Conservation (phyloP, 495 filamentous ascomycete genomes). For the Tuber aestivum region DNA sequence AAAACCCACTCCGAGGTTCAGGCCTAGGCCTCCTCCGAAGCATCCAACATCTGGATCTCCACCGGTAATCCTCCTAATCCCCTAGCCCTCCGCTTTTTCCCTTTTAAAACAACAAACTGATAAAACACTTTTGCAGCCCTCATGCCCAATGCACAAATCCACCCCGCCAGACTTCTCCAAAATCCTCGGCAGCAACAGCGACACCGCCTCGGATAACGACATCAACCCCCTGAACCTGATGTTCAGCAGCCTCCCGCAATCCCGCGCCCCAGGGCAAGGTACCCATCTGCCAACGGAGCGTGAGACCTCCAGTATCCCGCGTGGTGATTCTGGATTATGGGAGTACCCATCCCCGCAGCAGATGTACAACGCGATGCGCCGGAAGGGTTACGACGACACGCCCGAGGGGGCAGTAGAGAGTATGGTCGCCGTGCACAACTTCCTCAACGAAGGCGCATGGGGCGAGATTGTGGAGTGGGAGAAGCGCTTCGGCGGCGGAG, state of each 20-base stretch:
- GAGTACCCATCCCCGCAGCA: slow-evolving; percentile 97
- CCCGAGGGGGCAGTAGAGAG: slow-evolving; percentile 87
- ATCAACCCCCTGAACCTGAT: slow-evolving; percentile 96
- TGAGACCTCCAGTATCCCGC: slow-evolving; percentile 78
- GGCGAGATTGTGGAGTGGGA: slow-evolving; percentile 90
- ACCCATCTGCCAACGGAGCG: slow-evolving; percentile 67
- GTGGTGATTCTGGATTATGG: slow-evolving; percentile 71
- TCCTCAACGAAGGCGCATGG: slow-evolving; percentile 96
- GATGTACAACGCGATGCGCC: slow-evolving; percentile 96
- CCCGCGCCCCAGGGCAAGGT: slow-evolving; percentile 64
- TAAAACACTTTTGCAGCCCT: slow-evolving; percentile 52
- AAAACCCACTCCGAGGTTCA: slow-evolving; percentile 44
- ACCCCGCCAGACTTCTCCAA: slow-evolving; percentile 46
- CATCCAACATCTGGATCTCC: slow-evolving; percentile 47
- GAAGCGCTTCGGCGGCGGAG: slow-evolving; percentile 58
- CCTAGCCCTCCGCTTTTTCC: not conserved
- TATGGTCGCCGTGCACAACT: slow-evolving; percentile 98
- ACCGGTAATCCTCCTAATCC: slow-evolving; percentile 58
- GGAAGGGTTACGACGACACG: slow-evolving; percentile 92
- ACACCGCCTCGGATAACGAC: slow-evolving; percentile 52
- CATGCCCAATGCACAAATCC: slow-evolving; percentile 83
- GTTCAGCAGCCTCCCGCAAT: slow-evolving; percentile 78
- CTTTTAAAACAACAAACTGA: slow-evolving; percentile 1
- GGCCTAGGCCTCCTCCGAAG: slow-evolving; percentile 36
- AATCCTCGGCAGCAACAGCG: slow-evolving; percentile 49